Evolutionary conservation across 2,329 filamentous ascomycete genomes (phyloP).

Genomic region (Colletotrichum lini): DNA sequence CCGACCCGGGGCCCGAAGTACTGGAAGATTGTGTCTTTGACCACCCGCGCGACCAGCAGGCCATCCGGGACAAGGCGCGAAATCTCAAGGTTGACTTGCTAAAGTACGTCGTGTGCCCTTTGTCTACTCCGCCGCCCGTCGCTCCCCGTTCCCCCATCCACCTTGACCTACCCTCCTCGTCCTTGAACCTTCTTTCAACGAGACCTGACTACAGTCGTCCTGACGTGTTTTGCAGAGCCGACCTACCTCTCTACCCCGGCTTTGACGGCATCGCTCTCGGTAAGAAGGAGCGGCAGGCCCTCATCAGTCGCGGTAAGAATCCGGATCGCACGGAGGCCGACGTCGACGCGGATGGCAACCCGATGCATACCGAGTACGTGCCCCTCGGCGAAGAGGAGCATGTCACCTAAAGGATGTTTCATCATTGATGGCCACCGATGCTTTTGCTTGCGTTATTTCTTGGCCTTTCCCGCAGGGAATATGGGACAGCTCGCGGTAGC

Average conservation of each 20-base stretch:
- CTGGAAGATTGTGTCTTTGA: slow-evolving; percentile 56
- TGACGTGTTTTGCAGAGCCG: slow-evolving; percentile 45
- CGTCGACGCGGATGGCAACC: slow-evolving; percentile 55
- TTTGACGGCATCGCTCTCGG: slow-evolving; percentile 67
- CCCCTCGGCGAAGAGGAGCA: neutral
- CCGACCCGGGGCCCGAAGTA: slow-evolving; percentile 15
- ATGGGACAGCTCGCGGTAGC: too few relatives aligned
- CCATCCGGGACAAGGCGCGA: slow-evolving; percentile 71
- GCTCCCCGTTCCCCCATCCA: neutral
- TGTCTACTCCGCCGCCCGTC: neutral
- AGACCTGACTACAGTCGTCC: slow-evolving; percentile 43
- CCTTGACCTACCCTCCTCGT: too few relatives aligned
- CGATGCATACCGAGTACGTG: slow-evolving; percentile 54
- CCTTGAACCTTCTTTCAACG: too few relatives aligned
- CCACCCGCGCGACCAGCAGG: slow-evolving; percentile 65
- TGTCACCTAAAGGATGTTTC: too few relatives aligned
- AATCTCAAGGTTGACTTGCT: slow-evolving; percentile 69
- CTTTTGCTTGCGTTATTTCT: too few relatives aligned
- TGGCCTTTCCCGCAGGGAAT: too few relatives aligned
- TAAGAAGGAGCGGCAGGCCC: slow-evolving; percentile 62
- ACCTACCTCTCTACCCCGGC: slow-evolving; percentile 59
- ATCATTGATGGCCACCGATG: too few relatives aligned
- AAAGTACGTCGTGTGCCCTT: slow-evolving; percentile 49
- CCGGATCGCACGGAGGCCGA: slow-evolving; percentile 64
- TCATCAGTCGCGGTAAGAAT: slow-evolving; percentile 62